Conservation (phyloP, 495 filamentous ascomycete species). For the Lichina pygmaea region DNA sequence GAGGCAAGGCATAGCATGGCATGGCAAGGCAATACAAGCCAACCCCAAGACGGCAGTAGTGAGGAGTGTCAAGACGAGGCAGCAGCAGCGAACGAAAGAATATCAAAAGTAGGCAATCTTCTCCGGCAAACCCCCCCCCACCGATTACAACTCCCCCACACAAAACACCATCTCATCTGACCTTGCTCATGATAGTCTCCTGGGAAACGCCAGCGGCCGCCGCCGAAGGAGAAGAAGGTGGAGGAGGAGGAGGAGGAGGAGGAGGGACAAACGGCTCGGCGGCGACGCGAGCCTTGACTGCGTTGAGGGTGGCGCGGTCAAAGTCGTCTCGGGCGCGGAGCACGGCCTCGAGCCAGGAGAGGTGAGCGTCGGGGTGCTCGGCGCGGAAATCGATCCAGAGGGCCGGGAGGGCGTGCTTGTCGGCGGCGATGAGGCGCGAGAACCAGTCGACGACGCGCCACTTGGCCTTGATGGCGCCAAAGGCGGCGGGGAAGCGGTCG, state of each 20-base stretch:
- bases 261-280: slow-evolving; percentile 39
- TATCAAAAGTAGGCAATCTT: too few relatives aligned
- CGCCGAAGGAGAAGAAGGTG: slow-evolving; percentile 9
- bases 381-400: slow-evolving; percentile 52
- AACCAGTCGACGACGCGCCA: slow-evolving; percentile 77
- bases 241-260: slow-evolving; percentile 29
- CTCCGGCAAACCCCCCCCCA: too few relatives aligned
- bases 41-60: too few relatives aligned
- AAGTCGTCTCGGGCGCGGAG: slow-evolving; percentile 75
- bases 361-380: slow-evolving; percentile 80
- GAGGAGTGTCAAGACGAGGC: too few relatives aligned
- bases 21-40: too few relatives aligned
- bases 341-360: slow-evolving; percentile 91
- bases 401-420: slow-evolving; percentile 44
- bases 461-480: slow-evolving; percentile 55
- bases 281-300: slow-evolving; percentile 62
- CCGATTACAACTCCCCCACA: too few relatives aligned
- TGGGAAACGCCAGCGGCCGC: too few relatives aligned
- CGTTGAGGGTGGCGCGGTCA: slow-evolving; percentile 65
- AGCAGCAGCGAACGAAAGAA: too few relatives aligned
- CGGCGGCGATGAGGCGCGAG: slow-evolving; percentile 40
- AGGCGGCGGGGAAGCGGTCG: slow-evolving; percentile 32
- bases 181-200: slow-evolving; percentile 77
- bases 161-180: slow-evolving; percentile 23
- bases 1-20: too few relatives aligned